These are phyloP conservation scores for Gossypium sturtianum DNA, from an alignment of 345 rosid genomes.

Conservation along the genomic window DNA sequence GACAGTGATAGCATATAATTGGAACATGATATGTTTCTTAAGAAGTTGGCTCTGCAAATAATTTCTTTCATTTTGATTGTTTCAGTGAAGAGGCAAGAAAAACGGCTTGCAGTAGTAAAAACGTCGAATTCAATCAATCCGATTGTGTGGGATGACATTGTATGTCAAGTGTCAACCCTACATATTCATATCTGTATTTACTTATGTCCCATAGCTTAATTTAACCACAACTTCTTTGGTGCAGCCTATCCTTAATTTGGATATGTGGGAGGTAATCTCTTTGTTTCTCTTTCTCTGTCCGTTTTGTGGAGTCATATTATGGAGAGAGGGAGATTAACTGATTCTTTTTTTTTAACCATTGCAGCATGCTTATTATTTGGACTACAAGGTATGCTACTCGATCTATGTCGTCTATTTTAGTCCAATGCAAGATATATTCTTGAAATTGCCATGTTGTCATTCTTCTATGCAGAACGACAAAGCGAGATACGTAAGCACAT, in stretches of 20 bases:
- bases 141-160: constrained; percentile 81
- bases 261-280: constrained; percentile 84
- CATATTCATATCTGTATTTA: not conserved
- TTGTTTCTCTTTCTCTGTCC: constrained; percentile 1
- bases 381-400: constrained; percentile 59
- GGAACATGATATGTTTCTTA: not conserved
- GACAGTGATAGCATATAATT: not conserved
- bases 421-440: not conserved
- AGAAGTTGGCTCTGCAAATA: not conserved
- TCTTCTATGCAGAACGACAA: constrained; percentile 56
- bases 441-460: not conserved
- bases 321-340: not conserved
- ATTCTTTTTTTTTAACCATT: constrained; percentile 13
- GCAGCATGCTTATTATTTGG: constrained; percentile 95
- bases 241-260: constrained; percentile 89
- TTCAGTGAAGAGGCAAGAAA: constrained; percentile 82
- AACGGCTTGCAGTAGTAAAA: constrained; percentile 56
- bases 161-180: constrained; percentile 36
- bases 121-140: constrained; percentile 78
- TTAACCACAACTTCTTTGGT: constrained; percentile 27
- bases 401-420: not conserved
- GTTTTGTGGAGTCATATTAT: not conserved
- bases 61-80: constrained; percentile 9
- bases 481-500: constrained; percentile 56
- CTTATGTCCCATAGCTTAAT: not conserved